These are phyloP conservation scores for Diplocarpon mali DNA, from an alignment of 2,329 filamentous ascomycete genomes.

Conservation along the genomic window DNA sequence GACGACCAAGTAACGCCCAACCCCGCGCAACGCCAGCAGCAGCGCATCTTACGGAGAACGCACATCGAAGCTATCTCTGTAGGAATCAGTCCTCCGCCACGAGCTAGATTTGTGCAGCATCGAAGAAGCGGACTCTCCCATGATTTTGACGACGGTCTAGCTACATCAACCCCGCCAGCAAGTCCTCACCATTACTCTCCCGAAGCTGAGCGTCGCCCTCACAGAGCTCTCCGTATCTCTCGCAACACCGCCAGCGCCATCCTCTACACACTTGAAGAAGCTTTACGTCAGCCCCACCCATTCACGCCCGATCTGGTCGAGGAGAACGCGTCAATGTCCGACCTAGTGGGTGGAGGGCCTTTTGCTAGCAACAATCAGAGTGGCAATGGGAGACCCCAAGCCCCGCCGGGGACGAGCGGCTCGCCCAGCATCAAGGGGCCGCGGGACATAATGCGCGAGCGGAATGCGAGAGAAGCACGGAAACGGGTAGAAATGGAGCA, in stretches of 20 bases:
- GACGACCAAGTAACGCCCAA: slow-evolving; percentile 25
- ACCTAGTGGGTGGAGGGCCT: slow-evolving; percentile 53
- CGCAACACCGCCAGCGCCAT: slow-evolving; percentile 81
- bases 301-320: slow-evolving; percentile 80
- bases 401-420: slow-evolving; percentile 40
- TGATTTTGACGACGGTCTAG: slow-evolving; percentile 23
- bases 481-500: slow-evolving; percentile 46
- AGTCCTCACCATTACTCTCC: slow-evolving; percentile 15
- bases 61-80: slow-evolving; percentile 27
- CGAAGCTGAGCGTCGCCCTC: slow-evolving; percentile 29
- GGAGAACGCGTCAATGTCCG: slow-evolving; percentile 87
- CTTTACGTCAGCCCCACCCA: slow-evolving; percentile 66
- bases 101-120: slow-evolving; percentile 16
- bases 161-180: slow-evolving; percentile 19
- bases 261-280: slow-evolving; percentile 85
- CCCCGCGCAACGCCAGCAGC: slow-evolving; percentile 24
- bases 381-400: slow-evolving; percentile 37
- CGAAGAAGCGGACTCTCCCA: slow-evolving; percentile 15
- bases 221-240: slow-evolving; percentile 55
- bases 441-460: slow-evolving; percentile 83
- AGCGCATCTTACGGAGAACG: slow-evolving; percentile 19
- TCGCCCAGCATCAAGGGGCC: slow-evolving; percentile 62
- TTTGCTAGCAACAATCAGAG: slow-evolving; percentile 45
- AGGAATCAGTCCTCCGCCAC: slow-evolving; percentile 25
- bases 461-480: slow-evolving; percentile 75